Evolutionary conservation across 1,284 basidiomycete genomes (phyloP), one percentile per base, ranked within the genome.

Genomic region (Laetiporus sulphureus): DNA sequence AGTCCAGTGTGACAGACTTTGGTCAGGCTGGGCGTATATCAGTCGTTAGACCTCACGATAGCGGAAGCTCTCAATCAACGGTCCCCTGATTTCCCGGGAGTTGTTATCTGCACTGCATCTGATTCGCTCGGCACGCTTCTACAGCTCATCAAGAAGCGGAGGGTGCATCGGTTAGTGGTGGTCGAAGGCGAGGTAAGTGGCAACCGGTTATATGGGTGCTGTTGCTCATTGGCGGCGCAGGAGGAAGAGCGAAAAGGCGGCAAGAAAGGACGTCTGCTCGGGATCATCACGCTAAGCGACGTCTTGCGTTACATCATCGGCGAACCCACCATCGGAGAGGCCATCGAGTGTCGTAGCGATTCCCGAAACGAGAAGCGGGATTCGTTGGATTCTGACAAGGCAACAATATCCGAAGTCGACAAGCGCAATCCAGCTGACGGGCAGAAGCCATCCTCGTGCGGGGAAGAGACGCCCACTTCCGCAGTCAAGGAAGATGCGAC

Each of bases 111-210:
- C 60, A 91, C 90, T 1, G 91, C 91, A 1, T 79, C 85, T 5
- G 95, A 99, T 60, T 93, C 93, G 0, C 69, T 99, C n/a, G 90
- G 89, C 1, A 93, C 91, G 1, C 75, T 99, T 18, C 79, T 99
- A 48, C 84, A 91, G 46, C 78, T 97, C 18, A 89, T 99, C 60
- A 91, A 92, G 64, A 91, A 92, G 58, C 79, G 93, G 24, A 72
- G 96, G 19, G 91, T 97, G 5, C 96, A 99, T 62, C 82, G 96
- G 36, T 65, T 98, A 21, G 91, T 95, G 2, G 91, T 96, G 3
- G 91, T 95, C 6, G 87, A 91, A 66, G 85, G 84, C 48, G 87
- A 90, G 57, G 86, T 83, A 50, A 47, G 72, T 55, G 18, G 42
- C 21, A 16, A 19, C 34, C 32, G 4, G 13, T 41, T 45, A 37